Evolutionary conservation across 495 filamentous ascomycete species (phyloP).

Genomic region (Trichoderma asperelloides): DNA sequence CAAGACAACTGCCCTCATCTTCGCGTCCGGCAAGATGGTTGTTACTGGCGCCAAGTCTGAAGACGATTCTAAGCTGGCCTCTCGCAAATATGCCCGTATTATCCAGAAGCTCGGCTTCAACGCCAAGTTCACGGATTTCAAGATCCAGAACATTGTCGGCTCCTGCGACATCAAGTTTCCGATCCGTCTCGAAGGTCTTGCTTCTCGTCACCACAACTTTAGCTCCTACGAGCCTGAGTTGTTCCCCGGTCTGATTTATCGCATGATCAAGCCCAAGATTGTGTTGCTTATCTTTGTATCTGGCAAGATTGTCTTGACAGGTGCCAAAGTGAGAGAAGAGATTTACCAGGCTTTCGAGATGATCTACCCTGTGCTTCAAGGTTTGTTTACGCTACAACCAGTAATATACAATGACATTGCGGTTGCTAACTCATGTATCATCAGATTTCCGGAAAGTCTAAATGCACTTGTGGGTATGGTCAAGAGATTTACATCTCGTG

Average conservation of each 20-base stretch:
- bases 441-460: slow-evolving; percentile 44
- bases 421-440: slow-evolving; percentile 13
- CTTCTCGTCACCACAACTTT: slow-evolving; percentile 96
- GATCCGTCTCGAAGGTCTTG: slow-evolving; percentile 91
- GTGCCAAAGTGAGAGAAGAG: slow-evolving; percentile 96
- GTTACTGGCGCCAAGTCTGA: slow-evolving; percentile 98
- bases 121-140: slow-evolving; percentile 99
- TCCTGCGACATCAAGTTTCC: slow-evolving; percentile 99
- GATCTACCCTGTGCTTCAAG: slow-evolving; percentile 96
- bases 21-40: slow-evolving; percentile 98
- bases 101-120: slow-evolving; percentile 99
- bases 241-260: slow-evolving; percentile 98
- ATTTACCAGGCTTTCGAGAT: slow-evolving; percentile 98
- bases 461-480: slow-evolving; percentile 17
- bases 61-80: slow-evolving; percentile 93
- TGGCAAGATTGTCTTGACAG: slow-evolving; percentile 96
- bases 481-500: slow-evolving; percentile 27
- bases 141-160: slow-evolving; percentile 99
- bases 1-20: slow-evolving; percentile 96
- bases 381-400: slow-evolving; percentile 36
- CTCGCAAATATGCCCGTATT: slow-evolving; percentile 96
- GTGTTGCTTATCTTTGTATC: slow-evolving; percentile 98
- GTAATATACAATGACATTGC: not conserved
- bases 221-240: slow-evolving; percentile 97
- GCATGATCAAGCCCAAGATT: slow-evolving; percentile 99